Evolutionary conservation across 2,329 filamentous ascomycete species (phyloP), one percentile per base, ranked within the genome.

Genomic region (Penicillium sp.): DNA sequence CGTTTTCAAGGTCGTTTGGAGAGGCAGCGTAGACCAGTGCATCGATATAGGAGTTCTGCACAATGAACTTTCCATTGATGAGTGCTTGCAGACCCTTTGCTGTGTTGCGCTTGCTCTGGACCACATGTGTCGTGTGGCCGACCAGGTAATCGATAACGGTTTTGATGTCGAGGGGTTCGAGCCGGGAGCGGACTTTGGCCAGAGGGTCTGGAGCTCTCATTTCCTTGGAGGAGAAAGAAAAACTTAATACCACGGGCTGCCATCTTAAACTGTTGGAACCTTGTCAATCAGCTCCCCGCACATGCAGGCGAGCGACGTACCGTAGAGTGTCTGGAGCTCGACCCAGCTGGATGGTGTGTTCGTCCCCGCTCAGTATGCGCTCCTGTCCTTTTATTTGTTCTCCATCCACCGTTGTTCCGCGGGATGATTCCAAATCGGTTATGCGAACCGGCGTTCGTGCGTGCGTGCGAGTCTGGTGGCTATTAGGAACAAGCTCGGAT

Each of bases 101-200:
- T 0, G 89, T 92, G 67, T 97, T 98, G 42, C 93, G 81, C 71
- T 95, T 96, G 67, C 84, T 88, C 6, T 89, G 84, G 29, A 97
- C 83, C 9, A 95, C 87, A 68, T 97, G 91, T 0, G 92, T 95
- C 0, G 92, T 96, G 25, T 80, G 73, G 13, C 75, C 78, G 24
- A 79, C 73, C 23, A 87, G 73, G 67, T 89, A 96, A 3, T 90
- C 84, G 38, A 81, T 77, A 12, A 87, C 75, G 12, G 89, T 84
- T 68, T 96, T 97, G 68, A 97, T 85, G 65, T 95, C 93, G n/a
- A 95, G 78, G 39, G 85, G 81, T 65, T 95, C 89, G 15, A 97
- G 80, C 46, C 79, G 79, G 28, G 80, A 73, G 54, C 81, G 81
- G 24, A 90, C 78, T 15, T 75, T 74, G 1, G 75, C 72, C 47